phyloP scores from a whole-genome alignment of 2,329 filamentous ascomycete species.

The Diaporthe citri region DNA sequence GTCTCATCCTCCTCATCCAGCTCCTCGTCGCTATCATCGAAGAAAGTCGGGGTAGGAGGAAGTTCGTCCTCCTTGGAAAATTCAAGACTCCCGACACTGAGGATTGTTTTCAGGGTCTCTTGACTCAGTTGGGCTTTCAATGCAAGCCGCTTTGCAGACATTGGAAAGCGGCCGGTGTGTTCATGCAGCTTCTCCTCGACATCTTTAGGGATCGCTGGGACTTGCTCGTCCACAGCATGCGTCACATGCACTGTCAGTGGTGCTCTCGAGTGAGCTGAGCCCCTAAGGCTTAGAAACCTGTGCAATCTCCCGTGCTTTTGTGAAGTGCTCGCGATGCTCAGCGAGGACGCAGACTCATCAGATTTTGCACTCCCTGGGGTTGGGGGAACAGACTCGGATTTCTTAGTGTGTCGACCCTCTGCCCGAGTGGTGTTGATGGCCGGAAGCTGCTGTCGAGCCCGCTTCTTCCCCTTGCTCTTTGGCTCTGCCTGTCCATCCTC shows the following conservation, averaged over 20 bases:
- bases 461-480: conserved; percentile 38
- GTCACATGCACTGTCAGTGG: conserved; percentile 50
- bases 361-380: conserved; percentile 48
- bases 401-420: conserved; percentile 40
- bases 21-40: conserved; percentile 32
- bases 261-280: conserved; percentile 45
- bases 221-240: conserved; percentile 48
- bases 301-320: conserved; percentile 55
- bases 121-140: conserved; percentile 57
- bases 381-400: conserved; percentile 44
- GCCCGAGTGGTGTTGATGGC: conserved; percentile 42
- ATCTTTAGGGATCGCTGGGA: conserved; percentile 53
- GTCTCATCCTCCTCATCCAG: conserved; percentile 15
- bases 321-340: conserved; percentile 52
- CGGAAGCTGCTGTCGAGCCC: conserved; percentile 41
- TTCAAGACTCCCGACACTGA: conserved; percentile 63
- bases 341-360: conserved; percentile 47
- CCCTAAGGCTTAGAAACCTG: conserved; percentile 55
- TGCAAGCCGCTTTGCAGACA: conserved; percentile 52
- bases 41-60: conserved; percentile 35
- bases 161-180: conserved; percentile 50
- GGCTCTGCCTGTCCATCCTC: conserved; percentile 35
- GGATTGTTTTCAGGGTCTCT: conserved; percentile 63
- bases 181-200: conserved; percentile 53
- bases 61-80: conserved; percentile 44